These are phyloP conservation scores for Miscanthus lutarioriparius DNA, from an alignment of 176 grass and related monocot genomes.

Conservation along the genomic window DNA sequence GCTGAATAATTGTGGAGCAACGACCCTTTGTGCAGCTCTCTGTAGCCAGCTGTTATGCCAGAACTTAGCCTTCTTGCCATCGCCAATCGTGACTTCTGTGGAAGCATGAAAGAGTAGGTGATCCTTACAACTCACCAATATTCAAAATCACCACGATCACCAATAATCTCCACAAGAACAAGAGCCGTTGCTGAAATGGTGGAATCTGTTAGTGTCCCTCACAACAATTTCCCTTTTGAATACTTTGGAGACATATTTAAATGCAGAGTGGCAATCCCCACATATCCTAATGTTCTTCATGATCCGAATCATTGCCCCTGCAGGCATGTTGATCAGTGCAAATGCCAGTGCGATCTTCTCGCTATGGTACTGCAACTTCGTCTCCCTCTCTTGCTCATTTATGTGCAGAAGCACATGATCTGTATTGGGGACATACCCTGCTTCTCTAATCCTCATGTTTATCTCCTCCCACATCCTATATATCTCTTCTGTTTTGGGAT, in stretches of 20 bases:
- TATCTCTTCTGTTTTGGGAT: constrained; percentile 58
- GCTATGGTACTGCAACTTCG: constrained; percentile 68
- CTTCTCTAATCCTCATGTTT: constrained; percentile 55
- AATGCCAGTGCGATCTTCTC: constrained; percentile 82
- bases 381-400: constrained; percentile 56
- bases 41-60: neutral
- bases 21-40: neutral
- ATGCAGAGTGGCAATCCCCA: constrained; percentile 73
- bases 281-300: constrained; percentile 90
- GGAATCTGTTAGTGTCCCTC: constrained; percentile 77
- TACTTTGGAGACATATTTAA: constrained; percentile 62
- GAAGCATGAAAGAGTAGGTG: neutral
- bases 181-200: constrained; percentile 63
- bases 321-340: constrained; percentile 61
- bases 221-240: constrained; percentile 64
- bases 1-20: neutral
- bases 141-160: constrained; percentile 33
- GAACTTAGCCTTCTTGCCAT: neutral
- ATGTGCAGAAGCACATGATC: constrained; percentile 51
- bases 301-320: constrained; percentile 57
- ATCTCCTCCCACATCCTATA: constrained; percentile 66
- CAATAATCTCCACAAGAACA: constrained; percentile 86
- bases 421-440: constrained; percentile 66
- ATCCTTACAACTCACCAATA: neutral
- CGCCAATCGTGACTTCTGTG: neutral